These are phyloP conservation scores for Mucor indicus DNA, from an alignment of 371 early-diverging fungal genomes.

Conservation along the genomic window DNA sequence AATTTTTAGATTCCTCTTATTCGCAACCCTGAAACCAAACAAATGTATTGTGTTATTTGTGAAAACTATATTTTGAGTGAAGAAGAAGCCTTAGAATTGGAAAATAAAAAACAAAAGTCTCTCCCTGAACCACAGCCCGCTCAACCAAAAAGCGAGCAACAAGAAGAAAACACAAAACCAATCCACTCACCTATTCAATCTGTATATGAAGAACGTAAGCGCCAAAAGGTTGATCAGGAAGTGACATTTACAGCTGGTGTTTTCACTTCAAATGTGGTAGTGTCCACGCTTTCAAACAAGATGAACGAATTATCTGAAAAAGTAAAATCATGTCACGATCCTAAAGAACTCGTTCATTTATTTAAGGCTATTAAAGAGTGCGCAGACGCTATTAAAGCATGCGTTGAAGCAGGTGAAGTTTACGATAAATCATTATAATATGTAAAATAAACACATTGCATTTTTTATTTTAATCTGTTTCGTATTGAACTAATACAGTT, in stretches of 20 bases:
- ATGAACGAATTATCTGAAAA: conserved; percentile 19
- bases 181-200: neutral
- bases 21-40: conserved; percentile 53
- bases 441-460: too few relatives aligned
- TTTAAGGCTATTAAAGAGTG: conserved; percentile 34
- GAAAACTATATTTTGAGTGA: conserved; percentile 39
- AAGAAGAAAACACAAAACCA: neutral
- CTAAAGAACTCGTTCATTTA: conserved; percentile 14
- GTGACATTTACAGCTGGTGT: neutral
- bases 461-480: conserved; percentile 41
- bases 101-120: conserved; percentile 2
- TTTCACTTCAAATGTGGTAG: neutral
- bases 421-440: neutral
- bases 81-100: conserved; percentile 10
- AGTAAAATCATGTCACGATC: conserved; percentile 17
- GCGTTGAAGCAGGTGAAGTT: conserved; percentile 14
- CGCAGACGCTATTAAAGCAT: conserved; percentile 29
- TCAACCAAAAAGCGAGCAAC: neutral
- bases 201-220: neutral
- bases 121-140: neutral
- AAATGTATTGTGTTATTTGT: conserved; percentile 67
- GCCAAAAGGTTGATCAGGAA: conserved; percentile 11
- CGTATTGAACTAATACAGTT: conserved; percentile 65
- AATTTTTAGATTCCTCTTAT: conserved; percentile 56
- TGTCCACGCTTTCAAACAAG: conserved; percentile 10